Evolutionary conservation across 2,329 filamentous ascomycete species (phyloP).

Genomic region (Colletotrichum eremochloae): DNA sequence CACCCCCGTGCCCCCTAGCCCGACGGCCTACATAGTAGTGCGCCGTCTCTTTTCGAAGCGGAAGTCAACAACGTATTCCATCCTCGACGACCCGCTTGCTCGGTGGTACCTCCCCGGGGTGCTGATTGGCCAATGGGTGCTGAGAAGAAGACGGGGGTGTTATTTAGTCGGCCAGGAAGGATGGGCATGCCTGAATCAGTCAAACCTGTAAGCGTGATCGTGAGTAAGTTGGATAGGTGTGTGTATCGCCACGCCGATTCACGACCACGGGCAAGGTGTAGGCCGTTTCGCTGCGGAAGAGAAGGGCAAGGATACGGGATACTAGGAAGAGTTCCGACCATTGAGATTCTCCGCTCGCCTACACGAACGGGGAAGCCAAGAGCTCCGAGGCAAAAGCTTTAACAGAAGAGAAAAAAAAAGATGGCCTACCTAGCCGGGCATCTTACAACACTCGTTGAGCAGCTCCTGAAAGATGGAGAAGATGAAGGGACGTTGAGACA

Average conservation of each 20-base stretch:
- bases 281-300: background rate
- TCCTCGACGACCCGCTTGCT: conserved; percentile 2
- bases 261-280: conserved; percentile 13
- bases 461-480: background rate
- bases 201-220: background rate
- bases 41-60: background rate
- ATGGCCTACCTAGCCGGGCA: background rate
- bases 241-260: conserved; percentile 2
- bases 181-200: background rate
- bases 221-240: conserved; percentile 1
- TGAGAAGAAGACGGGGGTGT: background rate
- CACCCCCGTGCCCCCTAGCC: background rate
- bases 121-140: background rate
- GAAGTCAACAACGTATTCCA: background rate
- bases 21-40: background rate
- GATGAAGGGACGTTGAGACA: background rate
- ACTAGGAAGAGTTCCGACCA: background rate
- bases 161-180: background rate
- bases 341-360: background rate
- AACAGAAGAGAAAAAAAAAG: background rate
- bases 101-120: background rate
- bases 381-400: background rate
- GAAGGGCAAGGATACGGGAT: conserved; percentile 17
- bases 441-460: background rate
- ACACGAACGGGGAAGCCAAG: background rate